phyloP scores from a whole-genome alignment of 2,329 filamentous ascomycete genomes.

The Sarocladiaceae sp. region DNA sequence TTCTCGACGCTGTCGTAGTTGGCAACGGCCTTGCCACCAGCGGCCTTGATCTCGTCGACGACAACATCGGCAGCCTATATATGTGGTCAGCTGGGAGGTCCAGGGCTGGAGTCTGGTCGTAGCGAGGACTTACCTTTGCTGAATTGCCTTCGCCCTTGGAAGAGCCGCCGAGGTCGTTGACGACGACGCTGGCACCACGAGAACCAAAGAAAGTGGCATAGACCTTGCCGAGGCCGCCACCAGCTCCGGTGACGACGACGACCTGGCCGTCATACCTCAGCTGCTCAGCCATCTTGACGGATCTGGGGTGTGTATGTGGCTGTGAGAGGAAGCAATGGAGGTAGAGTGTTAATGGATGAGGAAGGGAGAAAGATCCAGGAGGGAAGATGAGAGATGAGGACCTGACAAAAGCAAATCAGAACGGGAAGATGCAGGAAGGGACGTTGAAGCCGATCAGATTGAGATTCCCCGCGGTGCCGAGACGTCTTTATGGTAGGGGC shows the following conservation, averaged over 20 bases:
- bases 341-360: conserved; percentile 5
- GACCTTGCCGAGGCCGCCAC: conserved; percentile 71
- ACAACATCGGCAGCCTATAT: conserved; percentile 72
- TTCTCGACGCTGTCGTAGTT: conserved; percentile 96
- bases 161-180: conserved; percentile 90
- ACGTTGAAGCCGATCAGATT: background rate
- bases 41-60: conserved; percentile 75
- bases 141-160: conserved; percentile 90
- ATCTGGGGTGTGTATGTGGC: conserved; percentile 14
- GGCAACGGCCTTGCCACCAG: conserved; percentile 90
- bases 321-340: conserved; percentile 5
- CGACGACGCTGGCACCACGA: conserved; percentile 87
- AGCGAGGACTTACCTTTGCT: conserved; percentile 58
- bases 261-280: conserved; percentile 80
- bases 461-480: conserved; percentile 5
- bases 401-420: too few species aligned
- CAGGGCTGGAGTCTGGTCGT: background rate
- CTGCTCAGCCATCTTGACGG: conserved; percentile 53
- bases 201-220: conserved; percentile 89
- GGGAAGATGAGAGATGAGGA: background rate
- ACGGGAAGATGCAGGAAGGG: background rate
- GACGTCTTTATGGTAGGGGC: conserved; percentile 2
- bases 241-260: conserved; percentile 75
- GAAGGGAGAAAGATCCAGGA: background rate
- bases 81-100: background rate